Percentiles rank a stretch among this genome's conserved stretches.
phyloP scores from a whole-genome alignment of 2,329 filamentous ascomycete genomes.

The Esteya vermicola region DNA sequence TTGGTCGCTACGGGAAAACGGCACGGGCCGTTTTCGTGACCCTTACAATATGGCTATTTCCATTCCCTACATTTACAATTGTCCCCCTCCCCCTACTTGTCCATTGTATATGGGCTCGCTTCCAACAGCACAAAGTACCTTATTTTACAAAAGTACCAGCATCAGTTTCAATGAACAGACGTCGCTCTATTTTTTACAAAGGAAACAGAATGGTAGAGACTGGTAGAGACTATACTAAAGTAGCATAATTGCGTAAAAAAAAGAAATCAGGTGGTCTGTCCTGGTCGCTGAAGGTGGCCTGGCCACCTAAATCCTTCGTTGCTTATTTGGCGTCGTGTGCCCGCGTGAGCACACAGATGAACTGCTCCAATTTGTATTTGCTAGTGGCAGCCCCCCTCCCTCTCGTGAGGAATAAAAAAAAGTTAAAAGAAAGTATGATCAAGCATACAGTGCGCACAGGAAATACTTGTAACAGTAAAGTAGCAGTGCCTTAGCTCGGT shows the following conservation, averaged over 20 bases:
- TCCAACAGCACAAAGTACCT: no score
- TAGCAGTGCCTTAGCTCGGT: no score
- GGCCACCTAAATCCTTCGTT: neutral
- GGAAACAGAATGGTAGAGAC: neutral
- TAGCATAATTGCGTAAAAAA: no score
- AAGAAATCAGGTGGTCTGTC: neutral
- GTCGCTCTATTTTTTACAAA: no score
- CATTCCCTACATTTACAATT: neutral
- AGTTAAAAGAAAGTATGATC: no score
- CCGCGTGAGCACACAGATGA: neutral
- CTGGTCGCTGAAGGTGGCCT: neutral
- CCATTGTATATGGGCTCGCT: neutral
- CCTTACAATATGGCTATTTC: neutral
- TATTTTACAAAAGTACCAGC: no score
- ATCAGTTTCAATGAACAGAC: no score
- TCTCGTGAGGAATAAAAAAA: neutral
- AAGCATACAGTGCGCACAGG: no score
- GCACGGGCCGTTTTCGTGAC: conserved; percentile 13
- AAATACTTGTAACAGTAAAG: no score
- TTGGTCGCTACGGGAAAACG: conserved; percentile 8
- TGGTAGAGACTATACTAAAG: no score
- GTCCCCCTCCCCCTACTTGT: neutral
- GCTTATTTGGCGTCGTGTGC: neutral
- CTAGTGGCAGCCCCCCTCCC: no score
- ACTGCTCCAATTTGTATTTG: neutral